Conservation (phyloP, 352 stramenopile genomes). For the Peronosclerospora sorghi region DNA sequence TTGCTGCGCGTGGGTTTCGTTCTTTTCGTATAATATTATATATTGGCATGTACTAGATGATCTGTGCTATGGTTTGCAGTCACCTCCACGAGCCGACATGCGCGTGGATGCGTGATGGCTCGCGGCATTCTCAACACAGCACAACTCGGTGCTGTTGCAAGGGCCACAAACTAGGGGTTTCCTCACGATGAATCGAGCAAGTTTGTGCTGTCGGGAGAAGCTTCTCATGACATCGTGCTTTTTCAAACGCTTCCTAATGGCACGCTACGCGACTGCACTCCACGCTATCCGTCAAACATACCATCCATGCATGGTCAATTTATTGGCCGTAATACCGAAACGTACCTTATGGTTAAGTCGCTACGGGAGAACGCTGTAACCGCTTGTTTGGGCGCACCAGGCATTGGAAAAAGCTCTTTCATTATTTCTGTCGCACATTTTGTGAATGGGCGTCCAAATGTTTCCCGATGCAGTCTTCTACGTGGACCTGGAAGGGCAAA, state of each 20-base stretch:
- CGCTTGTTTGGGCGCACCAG: slow-evolving; percentile 55
- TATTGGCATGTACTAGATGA: background rate
- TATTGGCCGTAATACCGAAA: slow-evolving; percentile 70
- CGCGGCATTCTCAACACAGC: slow-evolving; percentile 55
- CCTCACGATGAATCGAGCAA: slow-evolving; percentile 79
- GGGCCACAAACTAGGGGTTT: slow-evolving; percentile 41
- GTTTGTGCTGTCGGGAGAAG: slow-evolving; percentile 49
- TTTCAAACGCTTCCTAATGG: slow-evolving; percentile 59
- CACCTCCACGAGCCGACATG: slow-evolving; percentile 67
- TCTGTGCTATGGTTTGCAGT: slow-evolving; percentile 10
- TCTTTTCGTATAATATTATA: no score
- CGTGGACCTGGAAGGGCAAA: slow-evolving; percentile 73
- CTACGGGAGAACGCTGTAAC: slow-evolving; percentile 66
- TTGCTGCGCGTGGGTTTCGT: slow-evolving; percentile 61
- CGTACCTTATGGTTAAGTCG: slow-evolving; percentile 67
- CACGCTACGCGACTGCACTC: slow-evolving; percentile 49
- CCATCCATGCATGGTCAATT: slow-evolving; percentile 79
- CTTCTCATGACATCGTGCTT: slow-evolving; percentile 53
- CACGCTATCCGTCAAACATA: slow-evolving; percentile 59
- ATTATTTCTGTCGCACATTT: slow-evolving; percentile 76
- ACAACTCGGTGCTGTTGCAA: slow-evolving; percentile 70
- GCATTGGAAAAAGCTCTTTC: slow-evolving; percentile 76
- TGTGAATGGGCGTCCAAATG: slow-evolving; percentile 62
- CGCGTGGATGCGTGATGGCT: slow-evolving; percentile 51
- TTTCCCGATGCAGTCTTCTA: slow-evolving; percentile 77